Evolutionary conservation across 2,329 filamentous ascomycete species (phyloP).

Genomic region (Gremmenia infestans): DNA sequence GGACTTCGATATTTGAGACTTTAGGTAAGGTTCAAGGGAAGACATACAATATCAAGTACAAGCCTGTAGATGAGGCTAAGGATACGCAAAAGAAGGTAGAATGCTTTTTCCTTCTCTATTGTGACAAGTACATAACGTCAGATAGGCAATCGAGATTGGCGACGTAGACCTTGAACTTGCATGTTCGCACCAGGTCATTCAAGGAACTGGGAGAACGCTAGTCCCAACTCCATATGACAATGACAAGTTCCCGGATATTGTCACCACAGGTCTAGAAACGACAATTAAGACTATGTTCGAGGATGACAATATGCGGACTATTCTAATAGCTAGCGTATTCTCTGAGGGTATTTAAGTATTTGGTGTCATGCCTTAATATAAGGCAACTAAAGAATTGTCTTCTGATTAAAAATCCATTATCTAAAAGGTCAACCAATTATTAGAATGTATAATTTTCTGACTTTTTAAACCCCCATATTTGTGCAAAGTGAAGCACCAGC

Average conservation of each 20-base stretch:
- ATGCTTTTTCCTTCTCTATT: not conserved
- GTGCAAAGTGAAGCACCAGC: too few relatives aligned
- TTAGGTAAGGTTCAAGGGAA: slow-evolving; percentile 1
- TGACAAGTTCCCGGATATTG: not conserved
- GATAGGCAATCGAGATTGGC: not conserved
- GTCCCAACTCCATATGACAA: not conserved
- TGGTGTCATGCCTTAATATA: too few relatives aligned
- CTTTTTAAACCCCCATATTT: too few relatives aligned
- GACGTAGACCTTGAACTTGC: not conserved
- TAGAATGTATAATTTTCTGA: too few relatives aligned
- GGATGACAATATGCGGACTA: not conserved
- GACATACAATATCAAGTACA: slow-evolving; percentile 2
- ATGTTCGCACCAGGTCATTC: not conserved
- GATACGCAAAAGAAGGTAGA: slow-evolving; percentile 4
- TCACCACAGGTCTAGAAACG: not conserved
- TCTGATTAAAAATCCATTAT: too few relatives aligned
- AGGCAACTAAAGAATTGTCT: too few relatives aligned
- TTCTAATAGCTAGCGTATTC: not conserved
- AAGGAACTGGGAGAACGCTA: not conserved
- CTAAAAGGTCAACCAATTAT: too few relatives aligned
- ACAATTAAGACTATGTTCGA: not conserved
- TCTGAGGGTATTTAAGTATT: not conserved
- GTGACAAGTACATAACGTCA: not conserved
- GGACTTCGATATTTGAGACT: slow-evolving; percentile 4
- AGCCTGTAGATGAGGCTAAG: slow-evolving; percentile 4